Evolutionary conservation across 2,329 filamentous ascomycete genomes (phyloP).

Genomic region (Aspergillus niger): DNA sequence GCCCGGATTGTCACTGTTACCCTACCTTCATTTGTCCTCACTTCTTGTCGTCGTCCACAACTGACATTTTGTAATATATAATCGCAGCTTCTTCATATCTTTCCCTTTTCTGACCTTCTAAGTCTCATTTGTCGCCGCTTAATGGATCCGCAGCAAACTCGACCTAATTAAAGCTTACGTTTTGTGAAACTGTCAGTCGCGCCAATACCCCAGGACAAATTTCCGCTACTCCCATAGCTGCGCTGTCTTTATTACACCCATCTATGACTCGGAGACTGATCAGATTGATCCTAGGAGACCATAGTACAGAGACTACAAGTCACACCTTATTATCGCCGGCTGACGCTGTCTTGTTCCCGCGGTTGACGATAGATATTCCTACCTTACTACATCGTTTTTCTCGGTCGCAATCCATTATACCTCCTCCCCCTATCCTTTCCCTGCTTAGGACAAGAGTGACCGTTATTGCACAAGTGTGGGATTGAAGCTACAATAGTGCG

Average conservation of each 20-base stretch:
- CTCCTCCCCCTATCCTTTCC: background rate
- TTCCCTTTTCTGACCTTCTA: background rate
- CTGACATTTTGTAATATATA: background rate
- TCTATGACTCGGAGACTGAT: background rate
- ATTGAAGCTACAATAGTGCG: background rate
- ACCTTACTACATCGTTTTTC: too few species aligned
- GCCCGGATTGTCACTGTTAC: background rate
- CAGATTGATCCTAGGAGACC: background rate
- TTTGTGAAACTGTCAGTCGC: background rate
- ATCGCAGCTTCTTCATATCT: background rate
- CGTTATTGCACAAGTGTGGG: too few species aligned
- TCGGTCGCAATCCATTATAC: background rate
- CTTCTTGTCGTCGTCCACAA: background rate
- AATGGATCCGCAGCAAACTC: background rate
- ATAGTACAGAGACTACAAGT: background rate
- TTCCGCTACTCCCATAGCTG: background rate
- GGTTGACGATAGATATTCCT: background rate
- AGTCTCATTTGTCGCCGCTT: background rate
- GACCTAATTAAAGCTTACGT: background rate
- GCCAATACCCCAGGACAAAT: too few species aligned
- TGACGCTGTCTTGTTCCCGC: background rate
- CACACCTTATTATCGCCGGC: background rate
- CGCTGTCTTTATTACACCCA: background rate
- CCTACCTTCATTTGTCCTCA: background rate
- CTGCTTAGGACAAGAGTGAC: background rate